These are phyloP conservation scores for Solanum virginianum DNA, from an alignment of 257 asterid genomes.

Conservation along the genomic window DNA sequence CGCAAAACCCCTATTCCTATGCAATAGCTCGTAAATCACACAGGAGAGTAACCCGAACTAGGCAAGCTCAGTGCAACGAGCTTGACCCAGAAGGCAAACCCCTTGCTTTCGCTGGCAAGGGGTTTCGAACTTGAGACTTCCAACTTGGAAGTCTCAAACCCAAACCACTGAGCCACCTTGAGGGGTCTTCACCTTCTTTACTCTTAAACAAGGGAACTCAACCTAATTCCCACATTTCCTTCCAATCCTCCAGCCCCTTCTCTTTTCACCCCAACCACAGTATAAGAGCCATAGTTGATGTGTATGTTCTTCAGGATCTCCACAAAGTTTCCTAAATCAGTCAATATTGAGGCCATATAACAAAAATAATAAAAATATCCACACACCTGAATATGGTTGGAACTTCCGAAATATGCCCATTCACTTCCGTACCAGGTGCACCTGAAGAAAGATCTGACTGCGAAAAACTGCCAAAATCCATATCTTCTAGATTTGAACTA, in stretches of 20 bases:
- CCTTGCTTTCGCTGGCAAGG: too few species aligned
- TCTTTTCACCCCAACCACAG: neutral
- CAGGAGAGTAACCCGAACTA: too few species aligned
- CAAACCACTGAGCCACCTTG: too few species aligned
- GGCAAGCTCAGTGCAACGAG: too few species aligned
- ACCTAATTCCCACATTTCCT: neutral
- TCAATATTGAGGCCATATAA: neutral
- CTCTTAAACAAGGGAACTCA: neutral
- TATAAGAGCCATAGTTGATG: neutral
- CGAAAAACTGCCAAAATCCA: constrained; percentile 33
- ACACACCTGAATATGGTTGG: constrained; percentile 42
- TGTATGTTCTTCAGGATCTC: neutral
- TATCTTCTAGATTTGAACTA: constrained; percentile 22
- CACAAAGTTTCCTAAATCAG: neutral
- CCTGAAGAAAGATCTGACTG: constrained; percentile 30
- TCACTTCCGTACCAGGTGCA: constrained; percentile 18
- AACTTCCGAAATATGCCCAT: constrained; percentile 16
- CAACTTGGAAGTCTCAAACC: too few species aligned
- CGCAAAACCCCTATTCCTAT: too few species aligned
- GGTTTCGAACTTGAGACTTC: too few species aligned
- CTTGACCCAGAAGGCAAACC: too few species aligned
- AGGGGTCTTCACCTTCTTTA: neutral
- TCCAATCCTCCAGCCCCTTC: neutral
- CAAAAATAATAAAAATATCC: neutral
- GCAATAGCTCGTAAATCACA: too few species aligned